Percentiles rank a stretch among this genome's conserved stretches.
Evolutionary conservation across 139 green algal species (phyloP).

Genomic region (Volvox reticuliferus): DNA sequence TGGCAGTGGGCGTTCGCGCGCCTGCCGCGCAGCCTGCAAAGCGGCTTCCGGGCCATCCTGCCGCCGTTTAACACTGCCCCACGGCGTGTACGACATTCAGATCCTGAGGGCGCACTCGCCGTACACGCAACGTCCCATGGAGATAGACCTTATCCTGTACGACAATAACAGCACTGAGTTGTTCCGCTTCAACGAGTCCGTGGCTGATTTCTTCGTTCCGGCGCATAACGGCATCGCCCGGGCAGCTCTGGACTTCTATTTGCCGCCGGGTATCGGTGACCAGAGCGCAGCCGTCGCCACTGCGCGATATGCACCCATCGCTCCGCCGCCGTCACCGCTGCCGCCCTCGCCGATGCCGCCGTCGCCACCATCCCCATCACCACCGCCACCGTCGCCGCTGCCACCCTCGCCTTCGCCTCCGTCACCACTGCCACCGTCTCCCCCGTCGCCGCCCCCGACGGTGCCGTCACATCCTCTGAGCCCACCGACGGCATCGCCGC

Average conservation of each 20-base stretch:
- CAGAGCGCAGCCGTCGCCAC: neutral
- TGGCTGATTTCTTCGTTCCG: neutral
- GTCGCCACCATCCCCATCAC: neutral
- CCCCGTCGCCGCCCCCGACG: no score
- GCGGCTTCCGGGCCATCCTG: neutral
- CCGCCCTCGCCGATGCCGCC: neutral
- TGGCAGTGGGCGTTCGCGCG: neutral
- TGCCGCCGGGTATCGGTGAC: neutral
- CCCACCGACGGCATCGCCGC: no score
- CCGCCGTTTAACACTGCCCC: neutral
- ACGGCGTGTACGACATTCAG: neutral
- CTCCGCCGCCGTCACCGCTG: no score
- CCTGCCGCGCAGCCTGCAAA: neutral
- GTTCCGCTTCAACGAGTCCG: neutral
- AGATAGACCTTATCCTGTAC: neutral
- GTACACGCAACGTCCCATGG: neutral
- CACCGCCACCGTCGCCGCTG: neutral
- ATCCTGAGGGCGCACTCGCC: neutral
- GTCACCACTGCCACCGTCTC: no score
- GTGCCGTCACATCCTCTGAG: no score
- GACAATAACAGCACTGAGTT: neutral
- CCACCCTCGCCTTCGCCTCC: neutral
- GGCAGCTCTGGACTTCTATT: neutral
- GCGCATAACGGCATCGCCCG: neutral
- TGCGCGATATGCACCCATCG: neutral